phyloP scores from a whole-genome alignment of 2,329 filamentous ascomycete genomes.

The Cyphellophora europaea region DNA sequence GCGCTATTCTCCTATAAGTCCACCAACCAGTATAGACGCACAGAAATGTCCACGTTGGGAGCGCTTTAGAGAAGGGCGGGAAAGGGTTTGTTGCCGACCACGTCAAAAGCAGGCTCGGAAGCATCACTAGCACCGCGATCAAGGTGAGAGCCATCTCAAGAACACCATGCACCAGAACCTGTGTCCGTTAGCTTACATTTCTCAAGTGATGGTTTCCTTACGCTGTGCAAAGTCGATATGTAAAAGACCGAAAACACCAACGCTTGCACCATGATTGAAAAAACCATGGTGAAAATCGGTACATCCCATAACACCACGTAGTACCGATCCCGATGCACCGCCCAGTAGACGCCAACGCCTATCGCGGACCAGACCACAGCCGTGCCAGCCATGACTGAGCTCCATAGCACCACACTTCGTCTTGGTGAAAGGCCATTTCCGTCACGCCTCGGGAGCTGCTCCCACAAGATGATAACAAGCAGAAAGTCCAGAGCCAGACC shows the following conservation, averaged over 20 bases:
- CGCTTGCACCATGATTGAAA: constrained; percentile 28
- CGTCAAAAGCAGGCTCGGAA: constrained; percentile 15
- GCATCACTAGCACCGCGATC: constrained; percentile 12
- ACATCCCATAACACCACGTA: constrained; percentile 29
- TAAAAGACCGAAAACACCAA: constrained; percentile 25
- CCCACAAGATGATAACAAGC: constrained; percentile 25
- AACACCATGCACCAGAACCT: constrained; percentile 16
- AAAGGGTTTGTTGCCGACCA: constrained; percentile 17
- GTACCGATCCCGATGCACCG: constrained; percentile 26
- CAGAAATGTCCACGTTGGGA: constrained; percentile 14
- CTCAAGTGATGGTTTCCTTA: constrained; percentile 21
- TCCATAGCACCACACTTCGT: constrained; percentile 13
- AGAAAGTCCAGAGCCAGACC: constrained; percentile 31
- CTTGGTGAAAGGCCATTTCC: constrained; percentile 8
- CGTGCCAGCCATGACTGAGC: constrained; percentile 14
- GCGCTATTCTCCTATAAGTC: too few relatives aligned
- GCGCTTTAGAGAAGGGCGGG: constrained; percentile 12
- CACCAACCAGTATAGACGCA: constrained; percentile 15
- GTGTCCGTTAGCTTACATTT: constrained; percentile 7
- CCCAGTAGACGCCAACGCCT: constrained; percentile 25
- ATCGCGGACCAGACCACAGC: constrained; percentile 27
- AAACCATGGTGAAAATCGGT: constrained; percentile 23
- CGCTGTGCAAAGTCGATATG: constrained; percentile 29
- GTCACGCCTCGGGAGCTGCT: constrained; percentile 7
- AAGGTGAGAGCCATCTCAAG: constrained; percentile 15